Evolutionary conservation across 1,284 basidiomycete genomes (phyloP).

Genomic region (Malassezia psittaci): DNA sequence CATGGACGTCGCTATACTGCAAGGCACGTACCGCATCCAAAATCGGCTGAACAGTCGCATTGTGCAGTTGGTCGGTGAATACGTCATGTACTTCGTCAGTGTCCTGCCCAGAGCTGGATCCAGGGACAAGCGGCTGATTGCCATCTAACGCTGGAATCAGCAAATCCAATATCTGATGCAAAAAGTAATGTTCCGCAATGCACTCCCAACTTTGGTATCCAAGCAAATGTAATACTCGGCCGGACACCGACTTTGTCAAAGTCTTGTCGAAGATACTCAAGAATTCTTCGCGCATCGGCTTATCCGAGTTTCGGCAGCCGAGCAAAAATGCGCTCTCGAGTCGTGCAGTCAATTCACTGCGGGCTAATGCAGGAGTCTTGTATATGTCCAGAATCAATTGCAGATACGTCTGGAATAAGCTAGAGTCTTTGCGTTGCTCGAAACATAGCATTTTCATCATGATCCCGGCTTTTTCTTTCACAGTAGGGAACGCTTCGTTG

Average conservation of each 20-base stretch:
- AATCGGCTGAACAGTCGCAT: conserved; percentile 23
- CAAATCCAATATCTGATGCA: conserved; percentile 79
- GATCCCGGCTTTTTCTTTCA: conserved; percentile 89
- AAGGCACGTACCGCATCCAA: conserved; percentile 66
- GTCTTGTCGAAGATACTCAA: conserved; percentile 82
- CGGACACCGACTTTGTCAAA: conserved; percentile 69
- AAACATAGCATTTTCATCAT: conserved; percentile 82
- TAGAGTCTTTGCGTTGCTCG: conserved; percentile 62
- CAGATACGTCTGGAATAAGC: conserved; percentile 71
- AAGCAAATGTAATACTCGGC: conserved; percentile 77
- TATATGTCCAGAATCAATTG: conserved; percentile 91
- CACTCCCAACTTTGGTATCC: conserved; percentile 94
- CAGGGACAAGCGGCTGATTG: conserved; percentile 24
- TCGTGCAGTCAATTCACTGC: conserved; percentile 85
- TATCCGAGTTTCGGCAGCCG: conserved; percentile 76
- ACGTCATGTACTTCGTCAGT: conserved; percentile 12
- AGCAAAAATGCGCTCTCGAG: conserved; percentile 88
- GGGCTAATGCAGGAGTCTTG: conserved; percentile 68
- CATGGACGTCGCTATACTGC: conserved; percentile 66
- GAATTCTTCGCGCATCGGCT: conserved; percentile 70
- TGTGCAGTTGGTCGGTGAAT: conserved; percentile 17
- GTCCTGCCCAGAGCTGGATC: conserved; percentile 8
- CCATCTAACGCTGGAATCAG: conserved; percentile 57
- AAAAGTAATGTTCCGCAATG: conserved; percentile 87
- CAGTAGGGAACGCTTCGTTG: conserved; percentile 57